Percentiles rank a stretch among this genome's conserved stretches.
phyloP scores from a whole-genome alignment of 257 asterid species.

The Pogostemon cablin region DNA sequence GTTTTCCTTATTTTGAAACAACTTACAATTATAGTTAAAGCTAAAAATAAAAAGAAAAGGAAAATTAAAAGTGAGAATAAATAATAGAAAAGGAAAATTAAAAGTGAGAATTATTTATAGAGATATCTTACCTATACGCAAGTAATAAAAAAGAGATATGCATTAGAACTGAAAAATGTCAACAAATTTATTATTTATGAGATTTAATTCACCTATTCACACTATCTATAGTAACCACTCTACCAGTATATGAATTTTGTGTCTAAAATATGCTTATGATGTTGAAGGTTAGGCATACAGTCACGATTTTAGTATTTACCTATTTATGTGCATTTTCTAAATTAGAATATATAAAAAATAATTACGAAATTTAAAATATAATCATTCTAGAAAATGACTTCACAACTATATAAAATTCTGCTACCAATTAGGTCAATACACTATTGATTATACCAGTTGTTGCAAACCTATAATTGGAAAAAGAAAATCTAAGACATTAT shows the following conservation, averaged over 20 bases:
- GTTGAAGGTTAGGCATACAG: constrained; percentile 22
- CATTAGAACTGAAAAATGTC: no score
- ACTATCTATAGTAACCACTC: neutral
- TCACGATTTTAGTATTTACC: neutral
- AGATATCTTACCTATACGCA: no score
- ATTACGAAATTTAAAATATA: constrained; percentile 16
- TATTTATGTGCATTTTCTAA: neutral
- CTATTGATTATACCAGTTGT: constrained; percentile 25
- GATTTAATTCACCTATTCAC: no score
- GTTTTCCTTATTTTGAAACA: no score
- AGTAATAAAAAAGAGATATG: no score
- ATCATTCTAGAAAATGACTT: constrained; percentile 20
- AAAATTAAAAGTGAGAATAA: no score
- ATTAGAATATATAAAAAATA: neutral
- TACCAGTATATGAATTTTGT: neutral
- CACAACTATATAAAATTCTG: constrained; percentile 8
- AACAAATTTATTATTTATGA: no score
- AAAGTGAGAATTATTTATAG: no score
- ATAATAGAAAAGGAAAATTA: no score
- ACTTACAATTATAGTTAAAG: no score
- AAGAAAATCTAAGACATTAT: neutral
- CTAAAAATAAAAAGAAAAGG: no score
- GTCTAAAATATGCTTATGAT: neutral
- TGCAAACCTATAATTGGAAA: neutral
- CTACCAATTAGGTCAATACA: constrained; percentile 18